phyloP scores from a whole-genome alignment of 257 asterid genomes.

The Forsythia viridissima region DNA sequence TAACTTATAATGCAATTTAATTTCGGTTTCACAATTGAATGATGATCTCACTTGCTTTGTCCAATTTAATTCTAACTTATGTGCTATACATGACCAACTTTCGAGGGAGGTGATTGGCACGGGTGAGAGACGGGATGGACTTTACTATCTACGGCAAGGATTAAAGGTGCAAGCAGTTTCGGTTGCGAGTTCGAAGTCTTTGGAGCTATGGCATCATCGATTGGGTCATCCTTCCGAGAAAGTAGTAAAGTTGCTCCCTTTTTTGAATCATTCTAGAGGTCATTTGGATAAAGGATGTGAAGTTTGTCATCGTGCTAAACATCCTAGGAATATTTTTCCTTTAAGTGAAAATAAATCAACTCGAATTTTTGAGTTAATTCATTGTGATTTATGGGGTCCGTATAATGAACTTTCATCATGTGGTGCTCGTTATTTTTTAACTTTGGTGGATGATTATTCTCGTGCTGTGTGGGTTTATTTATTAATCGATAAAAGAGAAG shows the following conservation, averaged over 20 bases:
- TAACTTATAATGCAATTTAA: background rate
- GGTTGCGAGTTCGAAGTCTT: background rate
- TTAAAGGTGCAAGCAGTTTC: background rate
- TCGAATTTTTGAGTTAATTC: background rate
- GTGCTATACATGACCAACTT: background rate
- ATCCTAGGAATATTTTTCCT: background rate
- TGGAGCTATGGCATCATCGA: background rate
- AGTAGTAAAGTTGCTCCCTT: no score
- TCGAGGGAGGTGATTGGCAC: constrained; percentile 8
- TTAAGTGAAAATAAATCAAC: background rate
- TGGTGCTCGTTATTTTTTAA: constrained; percentile 1
- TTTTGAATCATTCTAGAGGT: no score
- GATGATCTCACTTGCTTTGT: background rate
- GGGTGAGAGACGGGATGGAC: background rate
- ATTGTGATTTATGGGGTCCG: constrained; percentile 14
- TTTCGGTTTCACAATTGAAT: background rate
- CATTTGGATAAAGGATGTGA: background rate
- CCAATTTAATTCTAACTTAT: background rate
- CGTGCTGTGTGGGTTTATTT: background rate
- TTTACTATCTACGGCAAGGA: background rate
- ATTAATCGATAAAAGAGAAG: background rate
- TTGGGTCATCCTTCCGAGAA: no score
- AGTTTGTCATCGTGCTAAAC: background rate
- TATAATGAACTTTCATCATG: background rate
- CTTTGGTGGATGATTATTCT: constrained; percentile 5